Evolutionary conservation across 768 basidiomycete species (phyloP).

Genomic region (Kwoniella dejecticola): DNA sequence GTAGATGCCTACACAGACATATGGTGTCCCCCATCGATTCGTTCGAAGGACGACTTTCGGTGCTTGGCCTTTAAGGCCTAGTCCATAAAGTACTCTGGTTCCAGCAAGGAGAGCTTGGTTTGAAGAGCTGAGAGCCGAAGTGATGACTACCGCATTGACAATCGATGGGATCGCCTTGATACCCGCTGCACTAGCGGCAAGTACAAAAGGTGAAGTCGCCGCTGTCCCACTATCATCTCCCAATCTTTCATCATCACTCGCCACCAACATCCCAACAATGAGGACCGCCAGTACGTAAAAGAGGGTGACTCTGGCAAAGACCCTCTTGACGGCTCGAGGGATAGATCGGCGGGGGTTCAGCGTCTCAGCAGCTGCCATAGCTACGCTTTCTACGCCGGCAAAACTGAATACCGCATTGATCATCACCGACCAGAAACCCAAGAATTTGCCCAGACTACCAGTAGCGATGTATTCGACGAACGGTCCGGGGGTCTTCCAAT

Average conservation of each 20-base stretch:
- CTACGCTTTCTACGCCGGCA: conserved; percentile 42
- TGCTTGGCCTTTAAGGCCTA: conserved; percentile 74
- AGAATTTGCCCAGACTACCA: conserved; percentile 37
- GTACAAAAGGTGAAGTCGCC: conserved; percentile 12
- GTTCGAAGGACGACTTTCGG: conserved; percentile 75
- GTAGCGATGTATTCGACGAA: conserved; percentile 36
- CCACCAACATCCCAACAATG: conserved; percentile 71
- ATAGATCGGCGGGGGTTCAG: conserved; percentile 47
- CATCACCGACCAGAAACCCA: conserved; percentile 35
- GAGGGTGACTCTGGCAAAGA: conserved; percentile 65
- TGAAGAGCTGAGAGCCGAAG: conserved; percentile 35
- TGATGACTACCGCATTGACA: conserved; percentile 54
- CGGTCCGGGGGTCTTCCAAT: conserved; percentile 49
- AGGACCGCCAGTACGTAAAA: conserved; percentile 79
- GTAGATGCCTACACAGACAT: conserved; percentile 68
- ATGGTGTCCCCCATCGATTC: conserved; percentile 72
- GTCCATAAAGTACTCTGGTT: conserved; percentile 28
- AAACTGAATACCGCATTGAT: conserved; percentile 44
- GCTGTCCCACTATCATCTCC: conserved; percentile 6
- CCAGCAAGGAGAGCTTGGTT: conserved; percentile 32
- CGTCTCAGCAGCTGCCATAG: conserved; percentile 42
- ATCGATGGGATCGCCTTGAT: conserved; percentile 42
- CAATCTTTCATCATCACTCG: conserved; percentile 59
- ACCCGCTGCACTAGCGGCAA: conserved; percentile 9
- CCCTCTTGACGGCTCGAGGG: conserved; percentile 48